phyloP scores from a whole-genome alignment of 345 rosid genomes.

The Eucalyptus pauciflora region DNA sequence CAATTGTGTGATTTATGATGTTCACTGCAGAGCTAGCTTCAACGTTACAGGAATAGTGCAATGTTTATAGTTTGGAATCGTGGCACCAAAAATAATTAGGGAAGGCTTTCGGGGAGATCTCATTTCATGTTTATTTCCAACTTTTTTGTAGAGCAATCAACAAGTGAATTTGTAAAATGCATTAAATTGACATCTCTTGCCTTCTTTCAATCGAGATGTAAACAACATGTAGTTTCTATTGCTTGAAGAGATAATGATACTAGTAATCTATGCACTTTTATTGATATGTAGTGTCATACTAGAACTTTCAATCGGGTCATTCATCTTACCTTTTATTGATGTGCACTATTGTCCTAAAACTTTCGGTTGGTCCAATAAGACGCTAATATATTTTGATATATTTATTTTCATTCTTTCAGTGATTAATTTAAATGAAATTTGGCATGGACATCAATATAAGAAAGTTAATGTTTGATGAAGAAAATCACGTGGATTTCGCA shows the following conservation, averaged over 20 bases:
- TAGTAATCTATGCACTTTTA: not conserved
- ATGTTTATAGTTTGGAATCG: not conserved
- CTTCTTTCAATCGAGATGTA: not conserved
- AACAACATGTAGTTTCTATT: not conserved
- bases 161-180: not conserved
- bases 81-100: not conserved
- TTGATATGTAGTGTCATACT: no score
- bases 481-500: not conserved
- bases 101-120: not conserved
- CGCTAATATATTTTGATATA: not conserved
- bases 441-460: not conserved
- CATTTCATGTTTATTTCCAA: not conserved
- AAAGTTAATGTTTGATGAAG: not conserved
- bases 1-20: not conserved
- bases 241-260: not conserved
- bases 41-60: not conserved
- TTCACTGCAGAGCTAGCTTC: not conserved
- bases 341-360: not conserved
- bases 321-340: no score
- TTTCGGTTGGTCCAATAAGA: not conserved
- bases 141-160: not conserved
- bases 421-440: no score
- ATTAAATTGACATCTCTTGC: not conserved
- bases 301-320: no score
- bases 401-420: not conserved